phyloP scores from a whole-genome alignment of 169 alveolate species.

The Plasmodium falciparum region DNA sequence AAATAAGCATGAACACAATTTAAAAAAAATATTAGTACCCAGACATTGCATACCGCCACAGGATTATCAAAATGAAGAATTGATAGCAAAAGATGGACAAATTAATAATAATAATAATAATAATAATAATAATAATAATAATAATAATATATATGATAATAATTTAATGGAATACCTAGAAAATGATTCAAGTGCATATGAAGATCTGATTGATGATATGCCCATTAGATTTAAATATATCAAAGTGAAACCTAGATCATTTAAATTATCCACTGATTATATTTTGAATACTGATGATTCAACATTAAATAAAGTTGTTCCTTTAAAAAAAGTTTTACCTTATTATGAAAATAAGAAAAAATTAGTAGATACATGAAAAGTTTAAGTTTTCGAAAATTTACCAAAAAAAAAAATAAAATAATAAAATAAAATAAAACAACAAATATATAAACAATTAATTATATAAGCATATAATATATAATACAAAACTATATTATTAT shows the following conservation, averaged over 20 bases:
- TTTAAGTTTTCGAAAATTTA: too few relatives aligned
- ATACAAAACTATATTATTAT: too few relatives aligned
- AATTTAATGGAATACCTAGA: conserved; percentile 46
- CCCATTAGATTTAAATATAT: conserved; percentile 84
- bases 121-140: conserved; percentile 19
- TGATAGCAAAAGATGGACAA: background rate
- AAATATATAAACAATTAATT: too few relatives aligned
- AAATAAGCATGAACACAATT: conserved; percentile 80
- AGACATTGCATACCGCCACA: conserved; percentile 68
- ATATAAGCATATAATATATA: too few relatives aligned
- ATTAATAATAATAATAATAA: conserved; percentile 2
- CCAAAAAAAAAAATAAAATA: too few relatives aligned
- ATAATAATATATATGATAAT: background rate
- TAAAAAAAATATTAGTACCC: conserved; percentile 77
- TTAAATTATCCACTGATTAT: conserved; percentile 78
- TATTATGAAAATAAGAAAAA: conserved; percentile 2
- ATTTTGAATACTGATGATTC: conserved; percentile 80
- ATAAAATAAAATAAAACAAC: background rate
- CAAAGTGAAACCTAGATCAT: conserved; percentile 80
- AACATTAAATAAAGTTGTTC: conserved; percentile 79
- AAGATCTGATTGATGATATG: conserved; percentile 85
- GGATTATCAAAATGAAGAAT: conserved; percentile 2
- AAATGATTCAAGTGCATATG: conserved; percentile 80
- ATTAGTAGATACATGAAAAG: too few relatives aligned
- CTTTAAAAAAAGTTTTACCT: conserved; percentile 67